phyloP scores from a whole-genome alignment of 2,329 filamentous ascomycete species.

The Ceratocystis diversiconidia region DNA sequence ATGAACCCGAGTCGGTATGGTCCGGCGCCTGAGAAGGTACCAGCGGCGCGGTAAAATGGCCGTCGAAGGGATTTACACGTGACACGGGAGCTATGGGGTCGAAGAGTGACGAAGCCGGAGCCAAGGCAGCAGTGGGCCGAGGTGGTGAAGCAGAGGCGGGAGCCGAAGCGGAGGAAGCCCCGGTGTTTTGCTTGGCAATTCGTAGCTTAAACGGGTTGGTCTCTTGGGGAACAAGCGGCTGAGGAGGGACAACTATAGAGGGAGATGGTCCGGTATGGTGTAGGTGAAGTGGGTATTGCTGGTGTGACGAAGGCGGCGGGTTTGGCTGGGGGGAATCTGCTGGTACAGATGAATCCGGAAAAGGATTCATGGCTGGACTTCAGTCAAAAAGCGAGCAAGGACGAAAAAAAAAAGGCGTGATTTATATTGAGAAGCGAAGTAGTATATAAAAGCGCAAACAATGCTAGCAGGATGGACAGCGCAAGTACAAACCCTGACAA shows the following conservation, averaged over 20 bases:
- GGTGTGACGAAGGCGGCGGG: neutral
- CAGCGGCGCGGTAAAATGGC: neutral
- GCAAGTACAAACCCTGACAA: too few species aligned
- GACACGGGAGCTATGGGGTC: neutral
- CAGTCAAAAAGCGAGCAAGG: neutral
- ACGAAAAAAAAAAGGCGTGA: neutral
- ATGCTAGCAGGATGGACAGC: neutral
- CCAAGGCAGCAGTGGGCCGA: neutral
- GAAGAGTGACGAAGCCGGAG: neutral
- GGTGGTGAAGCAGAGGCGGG: neutral
- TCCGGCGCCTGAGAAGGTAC: neutral
- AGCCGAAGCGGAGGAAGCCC: neutral
- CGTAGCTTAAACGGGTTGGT: slow-evolving; percentile 11
- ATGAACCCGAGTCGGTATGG: neutral
- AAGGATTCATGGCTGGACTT: neutral
- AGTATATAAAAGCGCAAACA: neutral
- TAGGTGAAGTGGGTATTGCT: neutral
- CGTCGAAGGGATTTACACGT: neutral
- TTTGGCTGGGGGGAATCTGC: neutral
- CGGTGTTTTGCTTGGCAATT: slow-evolving; percentile 5
- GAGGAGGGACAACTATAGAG: neutral
- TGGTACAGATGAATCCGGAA: neutral
- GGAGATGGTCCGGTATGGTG: neutral
- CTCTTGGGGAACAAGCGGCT: slow-evolving; percentile 3
- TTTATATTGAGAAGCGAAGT: neutral